These are phyloP conservation scores for Phytophthora niederhauseri DNA, from an alignment of 352 stramenopile species.

Conservation along the genomic window DNA sequence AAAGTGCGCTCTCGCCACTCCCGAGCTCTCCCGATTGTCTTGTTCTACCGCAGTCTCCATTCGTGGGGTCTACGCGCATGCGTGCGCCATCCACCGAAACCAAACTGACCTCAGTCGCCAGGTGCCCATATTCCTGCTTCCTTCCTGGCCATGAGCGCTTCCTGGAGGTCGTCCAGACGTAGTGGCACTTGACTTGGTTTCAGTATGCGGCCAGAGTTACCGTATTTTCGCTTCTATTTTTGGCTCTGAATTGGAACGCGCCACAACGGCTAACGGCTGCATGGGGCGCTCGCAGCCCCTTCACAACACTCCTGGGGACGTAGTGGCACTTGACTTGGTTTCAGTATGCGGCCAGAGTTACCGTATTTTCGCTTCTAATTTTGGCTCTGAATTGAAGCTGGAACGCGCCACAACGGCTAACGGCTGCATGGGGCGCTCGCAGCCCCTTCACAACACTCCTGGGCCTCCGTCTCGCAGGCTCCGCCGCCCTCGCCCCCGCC, in stretches of 20 bases:
- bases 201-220: slow-evolving; percentile 29
- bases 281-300: slow-evolving; percentile 8
- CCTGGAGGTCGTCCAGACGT: slow-evolving; percentile 23
- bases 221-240: slow-evolving; percentile 36
- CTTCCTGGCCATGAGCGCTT: slow-evolving; percentile 12
- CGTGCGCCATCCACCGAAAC: slow-evolving; percentile 7
- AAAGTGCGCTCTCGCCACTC: neutral
- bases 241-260: slow-evolving; percentile 45
- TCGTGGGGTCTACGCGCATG: neutral
- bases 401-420: slow-evolving; percentile 40
- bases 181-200: slow-evolving; percentile 24
- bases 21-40: too few species aligned
- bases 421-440: slow-evolving; percentile 4
- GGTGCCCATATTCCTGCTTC: neutral
- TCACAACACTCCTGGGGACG: slow-evolving; percentile 36
- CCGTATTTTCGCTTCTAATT: slow-evolving; percentile 32
- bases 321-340: slow-evolving; percentile 25
- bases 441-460: slow-evolving; percentile 33
- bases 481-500: neutral
- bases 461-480: slow-evolving; percentile 10
- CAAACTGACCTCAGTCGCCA: slow-evolving; percentile 6
- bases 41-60: too few species aligned
- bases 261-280: slow-evolving; percentile 29
- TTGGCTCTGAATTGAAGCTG: slow-evolving; percentile 46
- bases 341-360: slow-evolving; percentile 29